These are phyloP conservation scores for Phyllosticta capitalensis DNA, from an alignment of 2,329 filamentous ascomycete genomes.

Conservation along the genomic window DNA sequence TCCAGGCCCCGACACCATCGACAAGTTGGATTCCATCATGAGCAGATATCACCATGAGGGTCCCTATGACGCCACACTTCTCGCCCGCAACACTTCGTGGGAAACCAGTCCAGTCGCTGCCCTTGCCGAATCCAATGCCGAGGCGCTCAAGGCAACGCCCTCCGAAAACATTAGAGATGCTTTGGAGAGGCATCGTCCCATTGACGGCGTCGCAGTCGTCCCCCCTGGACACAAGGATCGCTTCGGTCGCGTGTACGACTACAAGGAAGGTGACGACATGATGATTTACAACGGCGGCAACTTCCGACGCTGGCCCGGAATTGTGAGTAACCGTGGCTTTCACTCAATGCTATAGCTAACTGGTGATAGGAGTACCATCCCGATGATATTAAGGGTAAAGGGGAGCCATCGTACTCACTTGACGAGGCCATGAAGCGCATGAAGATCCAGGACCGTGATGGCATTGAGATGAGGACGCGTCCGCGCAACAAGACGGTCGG, in stretches of 20 bases:
- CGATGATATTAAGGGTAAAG: slow-evolving; percentile 73
- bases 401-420: slow-evolving; percentile 63
- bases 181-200: slow-evolving; percentile 61
- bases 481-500: slow-evolving; percentile 29
- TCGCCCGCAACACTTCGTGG: slow-evolving; percentile 59
- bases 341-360: slow-evolving; percentile 12
- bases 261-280: slow-evolving; percentile 78
- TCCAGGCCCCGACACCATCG: slow-evolving; percentile 67
- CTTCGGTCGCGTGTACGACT: slow-evolving; percentile 61
- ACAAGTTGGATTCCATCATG: slow-evolving; percentile 62
- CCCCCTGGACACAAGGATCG: slow-evolving; percentile 62
- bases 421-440: slow-evolving; percentile 58
- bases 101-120: slow-evolving; percentile 65
- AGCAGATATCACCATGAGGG: slow-evolving; percentile 78
- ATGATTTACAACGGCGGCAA: slow-evolving; percentile 74
- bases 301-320: slow-evolving; percentile 65
- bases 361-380: slow-evolving; percentile 51
- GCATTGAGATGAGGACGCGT: slow-evolving; percentile 37
- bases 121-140: slow-evolving; percentile 59
- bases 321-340: slow-evolving; percentile 47
- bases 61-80: slow-evolving; percentile 75
- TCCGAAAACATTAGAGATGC: slow-evolving; percentile 67
- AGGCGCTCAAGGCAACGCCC: slow-evolving; percentile 74
- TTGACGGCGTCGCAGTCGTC: slow-evolving; percentile 71
- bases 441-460: slow-evolving; percentile 33